phyloP scores from a whole-genome alignment of 2,329 filamentous ascomycete genomes.

The Endoconidiophora laricicola region DNA sequence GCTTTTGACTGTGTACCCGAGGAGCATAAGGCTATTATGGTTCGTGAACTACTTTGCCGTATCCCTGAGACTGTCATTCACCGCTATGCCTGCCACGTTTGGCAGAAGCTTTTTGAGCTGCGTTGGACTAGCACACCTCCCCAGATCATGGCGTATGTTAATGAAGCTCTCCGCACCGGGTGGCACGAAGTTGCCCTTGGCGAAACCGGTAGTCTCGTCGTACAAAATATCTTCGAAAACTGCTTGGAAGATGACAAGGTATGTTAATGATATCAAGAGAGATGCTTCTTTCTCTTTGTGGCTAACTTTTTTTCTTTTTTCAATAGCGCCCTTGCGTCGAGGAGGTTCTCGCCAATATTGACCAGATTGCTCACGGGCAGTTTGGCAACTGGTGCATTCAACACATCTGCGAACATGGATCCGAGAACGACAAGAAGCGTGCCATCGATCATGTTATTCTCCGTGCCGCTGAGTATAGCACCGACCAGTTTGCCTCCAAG shows the following conservation, averaged over 20 bases:
- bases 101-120: conserved; percentile 98
- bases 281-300: neutral
- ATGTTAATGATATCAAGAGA: conserved; percentile 17
- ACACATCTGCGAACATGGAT: conserved; percentile 94
- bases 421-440: conserved; percentile 74
- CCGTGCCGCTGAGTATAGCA: conserved; percentile 90
- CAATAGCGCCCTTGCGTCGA: conserved; percentile 86
- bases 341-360: conserved; percentile 86
- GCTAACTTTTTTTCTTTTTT: conserved; percentile 14
- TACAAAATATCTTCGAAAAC: conserved; percentile 99
- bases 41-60: conserved; percentile 85
- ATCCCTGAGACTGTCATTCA: conserved; percentile 98
- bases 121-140: conserved; percentile 89
- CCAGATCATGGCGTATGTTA: conserved; percentile 97
- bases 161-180: conserved; percentile 86
- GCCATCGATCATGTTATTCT: conserved; percentile 91
- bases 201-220: conserved; percentile 92
- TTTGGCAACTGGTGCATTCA: conserved; percentile 99
- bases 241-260: conserved; percentile 98
- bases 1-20: conserved; percentile 96
- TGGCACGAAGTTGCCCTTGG: conserved; percentile 97
- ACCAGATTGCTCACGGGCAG: conserved; percentile 90
- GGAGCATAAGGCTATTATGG: conserved; percentile 96
- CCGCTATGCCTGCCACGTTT: conserved; percentile 95
- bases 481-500: conserved; percentile 97